These are phyloP conservation scores for Chlorencoelia australis DNA, from an alignment of 2,329 filamentous ascomycete genomes.

Conservation along the genomic window DNA sequence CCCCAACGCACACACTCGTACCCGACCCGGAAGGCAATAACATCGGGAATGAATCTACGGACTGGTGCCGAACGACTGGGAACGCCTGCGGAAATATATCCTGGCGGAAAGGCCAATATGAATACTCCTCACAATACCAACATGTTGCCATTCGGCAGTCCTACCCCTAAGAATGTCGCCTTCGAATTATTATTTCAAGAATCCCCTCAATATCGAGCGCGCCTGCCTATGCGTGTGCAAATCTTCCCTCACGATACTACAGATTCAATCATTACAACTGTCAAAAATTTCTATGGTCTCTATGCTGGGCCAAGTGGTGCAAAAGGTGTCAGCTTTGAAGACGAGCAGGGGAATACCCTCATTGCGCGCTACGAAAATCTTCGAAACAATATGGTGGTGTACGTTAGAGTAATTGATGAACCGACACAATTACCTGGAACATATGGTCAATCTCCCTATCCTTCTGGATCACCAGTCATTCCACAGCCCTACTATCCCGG, in stretches of 20 bases:
- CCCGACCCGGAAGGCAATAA: conserved; percentile 22
- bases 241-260: conserved; percentile 95
- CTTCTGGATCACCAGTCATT: conserved; percentile 41
- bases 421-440: conserved; percentile 34
- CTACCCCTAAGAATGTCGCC: conserved; percentile 61
- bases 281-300: conserved; percentile 97
- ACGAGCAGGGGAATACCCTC: conserved; percentile 76
- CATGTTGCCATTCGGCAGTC: conserved; percentile 25
- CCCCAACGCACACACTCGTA: conserved; percentile 16
- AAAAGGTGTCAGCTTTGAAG: conserved; percentile 90
- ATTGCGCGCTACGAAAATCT: conserved; percentile 98
- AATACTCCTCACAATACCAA: conserved; percentile 19
- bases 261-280: conserved; percentile 93
- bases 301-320: conserved; percentile 63
- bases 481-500: conserved; percentile 47
- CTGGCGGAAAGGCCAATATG: conserved; percentile 16
- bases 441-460: conserved; percentile 43
- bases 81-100: conserved; percentile 21
- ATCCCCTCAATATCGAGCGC: conserved; percentile 58
- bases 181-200: conserved; percentile 67
- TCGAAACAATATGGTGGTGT: conserved; percentile 81
- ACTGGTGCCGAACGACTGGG: conserved; percentile 18
- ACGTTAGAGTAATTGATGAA: conserved; percentile 73
- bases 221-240: conserved; percentile 75
- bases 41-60: conserved; percentile 18